Conservation (phyloP, 345 rosid species). For the Gossypium longicalyx region DNA sequence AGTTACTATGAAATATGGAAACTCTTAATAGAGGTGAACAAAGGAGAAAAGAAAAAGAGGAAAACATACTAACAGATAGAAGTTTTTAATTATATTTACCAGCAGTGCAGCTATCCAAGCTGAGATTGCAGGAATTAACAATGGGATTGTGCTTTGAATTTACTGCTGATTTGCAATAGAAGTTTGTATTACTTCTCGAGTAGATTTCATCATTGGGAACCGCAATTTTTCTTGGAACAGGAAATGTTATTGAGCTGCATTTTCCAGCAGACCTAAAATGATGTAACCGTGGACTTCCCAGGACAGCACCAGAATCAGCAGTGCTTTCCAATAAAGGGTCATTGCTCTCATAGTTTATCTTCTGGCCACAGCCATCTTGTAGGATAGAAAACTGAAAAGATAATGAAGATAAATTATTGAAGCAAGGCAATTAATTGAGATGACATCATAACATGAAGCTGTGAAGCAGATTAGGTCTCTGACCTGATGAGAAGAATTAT, state of each 20-base stretch:
- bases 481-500: slow-evolving; percentile 45
- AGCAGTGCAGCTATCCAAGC: slow-evolving; percentile 24
- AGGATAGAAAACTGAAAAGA: slow-evolving; percentile 40
- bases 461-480: slow-evolving; percentile 17
- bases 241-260: slow-evolving; percentile 5
- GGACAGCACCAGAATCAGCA: slow-evolving; percentile 33
- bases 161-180: slow-evolving; percentile 20
- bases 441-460: neutral
- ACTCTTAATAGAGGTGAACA: neutral
- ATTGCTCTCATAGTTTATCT: slow-evolving; percentile 34
- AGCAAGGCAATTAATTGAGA: neutral
- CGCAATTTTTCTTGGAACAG: slow-evolving; percentile 16
- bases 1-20: neutral
- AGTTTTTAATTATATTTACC: slow-evolving; percentile 38
- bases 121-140: slow-evolving; percentile 18
- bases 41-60: neutral
- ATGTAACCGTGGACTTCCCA: slow-evolving; percentile 18
- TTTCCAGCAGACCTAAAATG: slow-evolving; percentile 16
- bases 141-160: slow-evolving; percentile 19
- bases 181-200: slow-evolving; percentile 24
- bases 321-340: slow-evolving; percentile 30
- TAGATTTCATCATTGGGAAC: slow-evolving; percentile 20
- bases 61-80: neutral
- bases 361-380: slow-evolving; percentile 40
- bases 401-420: neutral